These are phyloP conservation scores for Phytopythium boreale DNA, from an alignment of 352 stramenopile species.

Conservation along the genomic window DNA sequence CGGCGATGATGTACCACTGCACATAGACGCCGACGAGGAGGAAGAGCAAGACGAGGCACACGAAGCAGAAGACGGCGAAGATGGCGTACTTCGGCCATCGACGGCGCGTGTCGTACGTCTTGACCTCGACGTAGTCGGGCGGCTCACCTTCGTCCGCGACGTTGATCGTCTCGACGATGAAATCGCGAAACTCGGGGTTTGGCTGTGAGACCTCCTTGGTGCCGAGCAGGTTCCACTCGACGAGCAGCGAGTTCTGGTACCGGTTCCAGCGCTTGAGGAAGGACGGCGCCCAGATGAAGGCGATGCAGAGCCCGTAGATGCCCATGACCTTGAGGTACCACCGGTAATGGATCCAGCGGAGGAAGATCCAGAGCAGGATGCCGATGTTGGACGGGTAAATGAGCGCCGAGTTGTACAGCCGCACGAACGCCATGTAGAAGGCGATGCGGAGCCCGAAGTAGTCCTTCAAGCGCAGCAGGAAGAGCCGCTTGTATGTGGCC, in stretches of 20 bases:
- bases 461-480: constrained; percentile 56
- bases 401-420: constrained; percentile 53
- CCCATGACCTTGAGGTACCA: constrained; percentile 50
- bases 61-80: constrained; percentile 44
- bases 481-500: constrained; percentile 31
- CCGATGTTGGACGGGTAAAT: constrained; percentile 45
- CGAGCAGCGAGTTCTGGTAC: constrained; percentile 61
- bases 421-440: constrained; percentile 59
- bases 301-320: constrained; percentile 45
- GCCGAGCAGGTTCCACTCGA: constrained; percentile 61
- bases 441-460: constrained; percentile 61
- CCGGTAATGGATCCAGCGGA: constrained; percentile 53
- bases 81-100: constrained; percentile 59
- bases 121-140: constrained; percentile 58
- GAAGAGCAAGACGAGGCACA: constrained; percentile 51
- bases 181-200: constrained; percentile 55
- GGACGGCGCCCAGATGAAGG: constrained; percentile 49
- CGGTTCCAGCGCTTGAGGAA: constrained; percentile 60
- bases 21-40: constrained; percentile 56
- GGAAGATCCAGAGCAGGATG: constrained; percentile 47
- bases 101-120: constrained; percentile 46
- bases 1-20: constrained; percentile 68
- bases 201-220: constrained; percentile 44
- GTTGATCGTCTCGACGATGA: constrained; percentile 58
- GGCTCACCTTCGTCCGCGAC: constrained; percentile 46